Evolutionary conservation across 306 rosid species (phyloP).

Genomic region (Dalbergia cultrata): DNA sequence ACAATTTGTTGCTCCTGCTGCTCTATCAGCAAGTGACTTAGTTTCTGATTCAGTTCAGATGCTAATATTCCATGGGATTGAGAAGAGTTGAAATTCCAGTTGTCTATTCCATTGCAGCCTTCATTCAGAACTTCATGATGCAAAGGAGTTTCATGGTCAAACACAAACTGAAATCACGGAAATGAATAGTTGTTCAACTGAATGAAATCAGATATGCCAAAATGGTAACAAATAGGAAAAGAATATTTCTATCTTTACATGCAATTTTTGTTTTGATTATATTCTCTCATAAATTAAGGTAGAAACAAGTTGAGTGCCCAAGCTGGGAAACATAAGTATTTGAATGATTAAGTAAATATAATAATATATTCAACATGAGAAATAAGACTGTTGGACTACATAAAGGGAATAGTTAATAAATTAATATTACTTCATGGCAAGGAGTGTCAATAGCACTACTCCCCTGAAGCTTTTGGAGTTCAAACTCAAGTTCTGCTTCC

Average conservation of each 20-base stretch:
- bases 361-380: background rate
- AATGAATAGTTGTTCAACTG: background rate
- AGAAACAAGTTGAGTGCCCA: background rate
- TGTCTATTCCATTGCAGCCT: conserved; percentile 45
- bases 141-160: conserved; percentile 36
- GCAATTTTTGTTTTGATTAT: too few species aligned
- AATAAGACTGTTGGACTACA: background rate
- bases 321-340: background rate
- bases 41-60: conserved; percentile 66
- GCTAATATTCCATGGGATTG: conserved; percentile 57
- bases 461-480: conserved; percentile 73
- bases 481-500: conserved; percentile 76
- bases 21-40: conserved; percentile 70
- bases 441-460: conserved; percentile 51
- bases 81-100: conserved; percentile 22
- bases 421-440: conserved; percentile 40
- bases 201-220: conserved; percentile 5
- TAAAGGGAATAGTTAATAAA: background rate
- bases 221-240: background rate
- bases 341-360: background rate
- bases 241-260: too few species aligned
- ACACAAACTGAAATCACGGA: conserved; percentile 1
- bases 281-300: background rate
- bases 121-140: conserved; percentile 55
- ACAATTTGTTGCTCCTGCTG: conserved; percentile 66